phyloP scores from a whole-genome alignment of 148 eudicot genomes.

The Silene conica region DNA sequence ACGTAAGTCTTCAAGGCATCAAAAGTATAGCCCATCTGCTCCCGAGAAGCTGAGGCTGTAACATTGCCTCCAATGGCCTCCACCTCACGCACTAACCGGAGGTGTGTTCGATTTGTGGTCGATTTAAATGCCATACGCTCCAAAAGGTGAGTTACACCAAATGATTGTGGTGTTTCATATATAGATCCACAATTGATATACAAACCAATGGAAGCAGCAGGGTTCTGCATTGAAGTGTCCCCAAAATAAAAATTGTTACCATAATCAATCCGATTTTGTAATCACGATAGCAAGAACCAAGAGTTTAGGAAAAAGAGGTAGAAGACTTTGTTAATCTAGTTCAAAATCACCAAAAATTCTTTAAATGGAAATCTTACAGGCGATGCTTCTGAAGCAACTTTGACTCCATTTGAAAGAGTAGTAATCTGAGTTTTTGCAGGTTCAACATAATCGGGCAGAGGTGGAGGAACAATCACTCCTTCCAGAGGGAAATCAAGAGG shows the following conservation, averaged over 20 bases:
- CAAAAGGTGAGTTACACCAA: slow-evolving; percentile 81
- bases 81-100: slow-evolving; percentile 87
- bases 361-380: slow-evolving; percentile 38
- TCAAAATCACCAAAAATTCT: background rate
- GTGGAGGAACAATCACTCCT: slow-evolving; percentile 58
- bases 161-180: slow-evolving; percentile 69
- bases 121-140: slow-evolving; percentile 99
- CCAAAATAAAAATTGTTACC: background rate
- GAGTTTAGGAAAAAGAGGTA: too few relatives aligned
- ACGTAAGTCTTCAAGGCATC: slow-evolving; percentile 88
- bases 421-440: slow-evolving; percentile 76
- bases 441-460: slow-evolving; percentile 77
- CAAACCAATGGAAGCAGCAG: slow-evolving; percentile 83
- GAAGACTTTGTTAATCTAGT: background rate
- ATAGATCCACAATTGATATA: slow-evolving; percentile 83
- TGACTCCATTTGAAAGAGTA: slow-evolving; percentile 79
- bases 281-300: too few relatives aligned
- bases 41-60: slow-evolving; percentile 81
- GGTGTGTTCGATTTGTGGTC: slow-evolving; percentile 79
- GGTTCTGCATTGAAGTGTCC: slow-evolving; percentile 46
- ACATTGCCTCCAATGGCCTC: slow-evolving; percentile 96
- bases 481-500: slow-evolving; percentile 73
- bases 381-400: slow-evolving; percentile 80
- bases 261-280: background rate
- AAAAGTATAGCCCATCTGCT: slow-evolving; percentile 92